Evolutionary conservation across 2,329 filamentous ascomycete species (phyloP), one percentile per base, ranked within the genome.

Genomic region (Paraphaeosphaeria minitans): DNA sequence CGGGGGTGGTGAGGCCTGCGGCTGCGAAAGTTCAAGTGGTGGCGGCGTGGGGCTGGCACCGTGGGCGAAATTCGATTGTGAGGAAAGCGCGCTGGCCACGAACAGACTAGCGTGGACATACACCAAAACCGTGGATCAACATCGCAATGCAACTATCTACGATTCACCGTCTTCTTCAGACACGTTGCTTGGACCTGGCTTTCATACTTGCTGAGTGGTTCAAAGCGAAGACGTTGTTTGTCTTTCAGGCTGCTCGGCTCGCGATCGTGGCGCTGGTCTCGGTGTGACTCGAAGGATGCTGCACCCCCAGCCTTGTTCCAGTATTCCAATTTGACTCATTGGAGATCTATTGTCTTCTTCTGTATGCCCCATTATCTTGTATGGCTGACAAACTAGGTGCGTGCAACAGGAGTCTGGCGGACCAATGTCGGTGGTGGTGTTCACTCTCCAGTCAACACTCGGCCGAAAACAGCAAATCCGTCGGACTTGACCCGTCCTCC

Each of bases 31-130:
- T 53, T 31, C 22, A 53, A 41, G 33, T 41, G 31, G 50, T 53
- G 50, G 50, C 50, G 50, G 22, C 50, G 50, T 53, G 50, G 50
- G 50, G 50, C 50, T 43, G 41, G 41, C 41, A 43, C 50, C 50
- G 50, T 53, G 50, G 50, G 50, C 50, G 50, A 53, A 53, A 43
- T 43, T 53, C 37, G 16, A 37, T 43, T 43, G 41, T 46, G 43
- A 46, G 43, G 4, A 51, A 51, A 51, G 49, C 50, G 50, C 50
- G 50, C 37, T 5, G 21, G 4, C 24, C 19, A 29, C 16, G 22
- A 31, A 21, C 6, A 22, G 37, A 31, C 37, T 53, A 53, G 50
- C 37, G 50, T 29, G 14, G 3, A 14, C 29, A 12, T 13, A 21
- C 19, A 13, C 42, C 35, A 31, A 19, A 37, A 21, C 22, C 37